Evolutionary conservation across 2,329 filamentous ascomycete genomes (phyloP).

Genomic region (Pestalotiopsis sp.): DNA sequence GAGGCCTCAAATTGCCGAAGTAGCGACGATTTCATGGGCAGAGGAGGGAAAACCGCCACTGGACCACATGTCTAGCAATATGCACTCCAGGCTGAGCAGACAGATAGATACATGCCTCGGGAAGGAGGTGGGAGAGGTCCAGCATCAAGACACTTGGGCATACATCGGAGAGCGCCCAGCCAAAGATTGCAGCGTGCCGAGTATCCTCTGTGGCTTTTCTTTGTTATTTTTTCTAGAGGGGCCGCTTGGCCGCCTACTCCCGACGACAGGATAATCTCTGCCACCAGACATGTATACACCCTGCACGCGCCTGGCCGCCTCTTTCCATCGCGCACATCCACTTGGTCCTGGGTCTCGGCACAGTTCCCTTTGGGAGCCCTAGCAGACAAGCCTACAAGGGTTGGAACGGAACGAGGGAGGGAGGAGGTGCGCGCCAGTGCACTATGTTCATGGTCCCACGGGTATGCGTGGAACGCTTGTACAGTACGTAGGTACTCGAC

Average conservation of each 20-base stretch:
- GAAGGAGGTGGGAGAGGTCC: background rate
- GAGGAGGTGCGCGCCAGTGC: background rate
- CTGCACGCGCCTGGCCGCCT: background rate
- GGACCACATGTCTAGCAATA: background rate
- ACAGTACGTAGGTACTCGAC: background rate
- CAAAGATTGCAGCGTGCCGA: background rate
- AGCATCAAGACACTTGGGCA: background rate
- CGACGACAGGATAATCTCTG: background rate
- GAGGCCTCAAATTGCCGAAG: too few species aligned
- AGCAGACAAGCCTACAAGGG: background rate
- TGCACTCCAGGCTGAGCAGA: background rate
- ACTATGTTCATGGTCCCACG: background rate
- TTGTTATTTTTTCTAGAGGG: background rate
- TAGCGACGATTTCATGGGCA: too few species aligned
- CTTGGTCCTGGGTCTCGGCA: slow-evolving; percentile 6
- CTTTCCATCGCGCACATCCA: background rate
- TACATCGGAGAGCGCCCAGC: background rate
- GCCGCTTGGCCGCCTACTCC: background rate
- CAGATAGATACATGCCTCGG: background rate
- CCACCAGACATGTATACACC: background rate
- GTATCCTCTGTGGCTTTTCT: background rate
- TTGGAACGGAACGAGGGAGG: background rate
- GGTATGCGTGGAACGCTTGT: background rate
- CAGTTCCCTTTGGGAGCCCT: background rate
- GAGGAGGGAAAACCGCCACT: too few species aligned